Evolutionary conservation across 306 rosid species (phyloP).

Genomic region (Quercus glauca): DNA sequence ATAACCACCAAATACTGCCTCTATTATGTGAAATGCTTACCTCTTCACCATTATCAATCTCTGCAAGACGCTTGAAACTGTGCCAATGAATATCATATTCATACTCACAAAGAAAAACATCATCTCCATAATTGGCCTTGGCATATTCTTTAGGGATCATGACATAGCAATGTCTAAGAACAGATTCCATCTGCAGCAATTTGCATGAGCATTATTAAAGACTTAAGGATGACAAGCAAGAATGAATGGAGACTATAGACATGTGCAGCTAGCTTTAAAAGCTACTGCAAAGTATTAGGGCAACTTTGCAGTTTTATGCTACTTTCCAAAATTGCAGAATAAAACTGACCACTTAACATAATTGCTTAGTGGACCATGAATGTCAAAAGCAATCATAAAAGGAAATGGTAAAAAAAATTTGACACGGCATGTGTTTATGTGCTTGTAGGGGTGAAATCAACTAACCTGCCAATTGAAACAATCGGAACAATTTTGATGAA

Average conservation of each 20-base stretch:
- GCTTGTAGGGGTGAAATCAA: not conserved
- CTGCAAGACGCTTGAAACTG: slow-evolving; percentile 83
- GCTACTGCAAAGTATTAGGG: not conserved
- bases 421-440: not conserved
- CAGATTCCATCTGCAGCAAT: slow-evolving; percentile 70
- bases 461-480: not conserved
- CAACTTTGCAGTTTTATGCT: not conserved
- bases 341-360: not conserved
- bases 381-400: not conserved
- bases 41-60: slow-evolving; percentile 56
- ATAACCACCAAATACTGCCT: not conserved
- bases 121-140: slow-evolving; percentile 75
- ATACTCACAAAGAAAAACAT: slow-evolving; percentile 80
- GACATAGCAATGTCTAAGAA: slow-evolving; percentile 75
- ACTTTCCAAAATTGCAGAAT: not conserved
- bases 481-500: not conserved
- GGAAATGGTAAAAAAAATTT: not conserved
- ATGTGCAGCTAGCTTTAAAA: not conserved
- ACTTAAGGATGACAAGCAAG: slow-evolving; percentile 11
- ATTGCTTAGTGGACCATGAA: not conserved
- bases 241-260: not conserved
- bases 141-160: slow-evolving; percentile 73
- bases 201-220: slow-evolving; percentile 18
- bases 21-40: slow-evolving; percentile 33
- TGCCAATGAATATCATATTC: slow-evolving; percentile 91